Base-by-base conservation (phyloP, 495 filamentous ascomycete species). In the Penicillium paxilli region DNA sequence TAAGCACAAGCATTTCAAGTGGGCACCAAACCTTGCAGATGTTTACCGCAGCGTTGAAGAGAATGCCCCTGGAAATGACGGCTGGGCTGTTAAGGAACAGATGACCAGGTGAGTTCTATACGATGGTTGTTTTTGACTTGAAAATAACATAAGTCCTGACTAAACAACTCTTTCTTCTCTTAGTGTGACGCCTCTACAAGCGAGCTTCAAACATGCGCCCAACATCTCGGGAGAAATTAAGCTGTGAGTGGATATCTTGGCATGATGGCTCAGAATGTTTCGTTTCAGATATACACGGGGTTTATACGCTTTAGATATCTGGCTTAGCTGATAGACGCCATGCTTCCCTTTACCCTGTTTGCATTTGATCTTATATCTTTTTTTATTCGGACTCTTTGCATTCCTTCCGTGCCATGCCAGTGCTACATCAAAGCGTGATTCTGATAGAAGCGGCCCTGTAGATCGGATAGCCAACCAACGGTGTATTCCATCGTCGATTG, bases 21-120 rank as follows among this genome's bases (percentile, higher is more conserved):
- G 94, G 94, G 82, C 88, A 51, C 94, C 94, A 1, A 84, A 84
- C 51, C 94, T 96, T 68, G 74, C 80, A 17, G 92, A 96, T 74
- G 89, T 98, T 2, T 87, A 89, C 67, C 80, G 84, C 55, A 91
- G 87, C 47, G 91, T 96, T 22, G 87, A 94, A 57, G 83, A 89
- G 52, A 83, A 85, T 49, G 74, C 73, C 44, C 88, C 91, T 14
- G 94, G 94, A 20, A 95, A 92, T 69, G 94, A 98, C 77, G 94
- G 94, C 30, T 97, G 93, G 94, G 86, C 85, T 12, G 88, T 98
- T 11, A 88, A 88, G 68, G 85, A 92, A 67, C 88, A 90, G 37
- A 87, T 87, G 73, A 91, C 92, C 5, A 96, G 92, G 91, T 95
- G 70, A 61, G 79, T 79, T 32, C 20, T 10, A n/a, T 24, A 35